Evolutionary conservation across 192 early-diverging fungal species (phyloP).

Genomic region (Phycomyces nitens): DNA sequence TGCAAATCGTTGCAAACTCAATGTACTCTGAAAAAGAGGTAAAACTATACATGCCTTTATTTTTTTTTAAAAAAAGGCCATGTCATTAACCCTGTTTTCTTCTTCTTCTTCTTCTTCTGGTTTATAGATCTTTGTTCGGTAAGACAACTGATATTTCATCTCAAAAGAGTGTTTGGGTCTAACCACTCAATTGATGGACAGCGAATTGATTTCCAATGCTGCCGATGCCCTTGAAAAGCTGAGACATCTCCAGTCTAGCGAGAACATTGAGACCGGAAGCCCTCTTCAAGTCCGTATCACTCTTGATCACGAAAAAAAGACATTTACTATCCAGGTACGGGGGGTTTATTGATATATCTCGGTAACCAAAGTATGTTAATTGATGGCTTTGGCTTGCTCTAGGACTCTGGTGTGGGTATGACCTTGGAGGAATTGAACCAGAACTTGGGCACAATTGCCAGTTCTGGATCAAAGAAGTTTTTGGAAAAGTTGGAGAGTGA

Average conservation of each 20-base stretch:
- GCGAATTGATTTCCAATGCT: constrained; percentile 63
- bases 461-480: constrained; percentile 82
- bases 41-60: neutral
- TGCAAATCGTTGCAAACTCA: constrained; percentile 62
- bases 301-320: constrained; percentile 45
- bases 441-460: constrained; percentile 82
- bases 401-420: constrained; percentile 83
- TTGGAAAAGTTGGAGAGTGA: constrained; percentile 52
- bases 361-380: too few relatives aligned
- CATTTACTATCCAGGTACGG: constrained; percentile 50
- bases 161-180: too few relatives aligned
- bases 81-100: neutral
- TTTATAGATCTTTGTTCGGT: constrained; percentile 40
- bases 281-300: constrained; percentile 59
- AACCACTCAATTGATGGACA: constrained; percentile 15
- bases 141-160: constrained; percentile 3
- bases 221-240: constrained; percentile 63
- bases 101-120: neutral
- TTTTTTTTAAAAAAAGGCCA: neutral
- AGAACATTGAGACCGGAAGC: constrained; percentile 41
- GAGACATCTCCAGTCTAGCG: constrained; percentile 47
- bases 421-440: constrained; percentile 66
- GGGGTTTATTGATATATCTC: neutral
- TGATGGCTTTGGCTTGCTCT: neutral
- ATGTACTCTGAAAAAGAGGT: constrained; percentile 67